Evolutionary conservation across 345 rosid species (phyloP), one percentile per base, ranked within the genome.

Genomic region (Psidium guajava): DNA sequence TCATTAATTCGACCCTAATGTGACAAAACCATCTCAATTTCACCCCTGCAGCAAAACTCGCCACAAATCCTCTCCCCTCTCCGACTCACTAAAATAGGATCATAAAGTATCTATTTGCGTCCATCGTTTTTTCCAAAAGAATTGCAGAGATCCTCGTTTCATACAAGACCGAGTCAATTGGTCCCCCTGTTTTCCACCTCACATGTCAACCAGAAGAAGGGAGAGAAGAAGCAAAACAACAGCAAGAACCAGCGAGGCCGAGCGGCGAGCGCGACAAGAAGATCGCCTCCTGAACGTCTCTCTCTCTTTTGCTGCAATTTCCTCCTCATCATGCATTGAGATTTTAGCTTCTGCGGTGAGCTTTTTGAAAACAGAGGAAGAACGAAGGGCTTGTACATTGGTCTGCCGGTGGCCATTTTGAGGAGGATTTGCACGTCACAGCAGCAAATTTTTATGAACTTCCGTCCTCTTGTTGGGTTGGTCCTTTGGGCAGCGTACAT

Each of bases 111-210:
- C 80, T 53, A 82, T 53, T 82, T 22, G 40, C 44, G 83, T 51
- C 58, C 58, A 32, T 55, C 58, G 54, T 84, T 69, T 42, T 56
- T 85, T 81, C 55, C 93, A 86, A 91, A 91, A 93, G 87, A 83
- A 36, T 8, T 85, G 85, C 87, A 86, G 88, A 86, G 92, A 91
- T 89, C 89, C 91, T 86, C 81, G 44, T 86, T 88, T 14, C 52
- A 54, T 55, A 75, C 6, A 64, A 74, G 91, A 91, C 90, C 93
- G 91, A 81, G 89, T 91, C 93, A 90, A 55, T 81, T 86, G 93
- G 87, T 85, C 73, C 82, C 83, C 83, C 22, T 54, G 28, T 47
- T 87, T 85, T 75, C 83, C 83, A 86, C 82, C 90, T 82, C 90
- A 64, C 80, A 69, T 69, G 80, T 36, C 85, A 83, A 84, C 57